A percentile compares a stretch with the other conserved stretches of the same genome.
phyloP scores from a whole-genome alignment of 2,329 filamentous ascomycete genomes.

The Stylonectria norvegica region DNA sequence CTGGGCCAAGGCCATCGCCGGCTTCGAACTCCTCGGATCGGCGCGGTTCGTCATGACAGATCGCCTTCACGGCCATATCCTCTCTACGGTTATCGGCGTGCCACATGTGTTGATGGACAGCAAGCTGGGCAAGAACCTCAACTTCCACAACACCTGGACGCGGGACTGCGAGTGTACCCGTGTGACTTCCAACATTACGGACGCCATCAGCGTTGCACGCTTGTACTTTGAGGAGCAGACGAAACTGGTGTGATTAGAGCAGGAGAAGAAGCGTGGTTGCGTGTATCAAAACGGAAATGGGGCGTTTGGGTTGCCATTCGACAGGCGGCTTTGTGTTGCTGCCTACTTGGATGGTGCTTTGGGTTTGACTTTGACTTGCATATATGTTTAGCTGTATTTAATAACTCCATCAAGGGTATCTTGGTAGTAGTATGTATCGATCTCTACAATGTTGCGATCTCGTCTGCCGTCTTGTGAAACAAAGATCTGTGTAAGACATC shows the following conservation, averaged over 20 bases:
- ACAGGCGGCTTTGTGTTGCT: too few species aligned
- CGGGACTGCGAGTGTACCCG: slow-evolving; percentile 24
- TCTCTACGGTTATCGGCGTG: slow-evolving; percentile 26
- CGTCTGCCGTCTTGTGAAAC: too few species aligned
- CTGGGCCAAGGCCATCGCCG: slow-evolving; percentile 26
- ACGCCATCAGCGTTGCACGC: slow-evolving; percentile 21
- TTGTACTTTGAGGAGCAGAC: slow-evolving; percentile 7
- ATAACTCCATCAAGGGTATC: too few species aligned
- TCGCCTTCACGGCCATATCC: slow-evolving; percentile 25
- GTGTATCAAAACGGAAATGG: too few species aligned
- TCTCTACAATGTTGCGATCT: too few species aligned
- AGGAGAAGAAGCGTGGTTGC: neutral
- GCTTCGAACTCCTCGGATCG: slow-evolving; percentile 24
- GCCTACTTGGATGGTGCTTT: too few species aligned
- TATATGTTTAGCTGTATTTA: too few species aligned
- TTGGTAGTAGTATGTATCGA: too few species aligned
- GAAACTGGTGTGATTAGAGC: neutral
- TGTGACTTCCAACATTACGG: slow-evolving; percentile 21
- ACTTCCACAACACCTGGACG: slow-evolving; percentile 29
- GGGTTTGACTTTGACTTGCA: too few species aligned
- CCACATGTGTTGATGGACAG: slow-evolving; percentile 28
- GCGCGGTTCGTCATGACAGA: slow-evolving; percentile 27
- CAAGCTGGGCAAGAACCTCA: slow-evolving; percentile 29
- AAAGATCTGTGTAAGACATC: too few species aligned
- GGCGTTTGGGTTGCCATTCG: too few species aligned